Conservation (phyloP, 768 basidiomycete species). For the Kondoa malvinella region DNA sequence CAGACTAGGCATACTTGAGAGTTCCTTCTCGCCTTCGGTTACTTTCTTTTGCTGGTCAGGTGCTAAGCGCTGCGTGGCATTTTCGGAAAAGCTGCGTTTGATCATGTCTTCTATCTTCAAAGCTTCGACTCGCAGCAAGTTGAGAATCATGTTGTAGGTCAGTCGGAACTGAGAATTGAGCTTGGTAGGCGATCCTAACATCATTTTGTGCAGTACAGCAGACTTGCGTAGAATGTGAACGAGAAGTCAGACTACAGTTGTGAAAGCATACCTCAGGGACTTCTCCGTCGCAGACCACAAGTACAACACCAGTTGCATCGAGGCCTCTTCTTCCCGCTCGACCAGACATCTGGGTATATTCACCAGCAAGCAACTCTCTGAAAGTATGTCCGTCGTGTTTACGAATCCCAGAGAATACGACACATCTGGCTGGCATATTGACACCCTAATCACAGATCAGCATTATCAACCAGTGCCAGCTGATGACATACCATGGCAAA, state of each 20-base stretch:
- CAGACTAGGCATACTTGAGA: slow-evolving; percentile 19
- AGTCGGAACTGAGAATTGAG: slow-evolving; percentile 89
- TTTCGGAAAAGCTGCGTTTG: slow-evolving; percentile 95
- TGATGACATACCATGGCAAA: slow-evolving; percentile 74
- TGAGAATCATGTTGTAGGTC: slow-evolving; percentile 99
- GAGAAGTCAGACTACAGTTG: background rate
- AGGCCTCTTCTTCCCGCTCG: slow-evolving; percentile 90
- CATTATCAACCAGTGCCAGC: background rate
- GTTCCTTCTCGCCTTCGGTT: slow-evolving; percentile 40
- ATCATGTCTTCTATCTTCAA: slow-evolving; percentile 98
- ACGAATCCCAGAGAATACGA: slow-evolving; percentile 83
- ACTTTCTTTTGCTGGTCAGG: slow-evolving; percentile 88
- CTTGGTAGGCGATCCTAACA: slow-evolving; percentile 81
- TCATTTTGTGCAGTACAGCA: slow-evolving; percentile 63
- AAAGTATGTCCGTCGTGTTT: slow-evolving; percentile 92
- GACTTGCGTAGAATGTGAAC: slow-evolving; percentile 38
- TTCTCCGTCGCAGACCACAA: slow-evolving; percentile 61
- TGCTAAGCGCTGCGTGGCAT: slow-evolving; percentile 73
- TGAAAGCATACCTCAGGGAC: slow-evolving; percentile 55
- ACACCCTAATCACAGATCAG: slow-evolving; percentile 52
- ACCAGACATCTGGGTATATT: slow-evolving; percentile 86
- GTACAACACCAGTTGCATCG: slow-evolving; percentile 86
- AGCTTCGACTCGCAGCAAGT: slow-evolving; percentile 86
- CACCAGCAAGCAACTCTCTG: slow-evolving; percentile 67
- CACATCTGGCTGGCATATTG: slow-evolving; percentile 96